phyloP scores from a whole-genome alignment of 768 basidiomycete genomes.

The Pisolithus marmoratus region DNA sequence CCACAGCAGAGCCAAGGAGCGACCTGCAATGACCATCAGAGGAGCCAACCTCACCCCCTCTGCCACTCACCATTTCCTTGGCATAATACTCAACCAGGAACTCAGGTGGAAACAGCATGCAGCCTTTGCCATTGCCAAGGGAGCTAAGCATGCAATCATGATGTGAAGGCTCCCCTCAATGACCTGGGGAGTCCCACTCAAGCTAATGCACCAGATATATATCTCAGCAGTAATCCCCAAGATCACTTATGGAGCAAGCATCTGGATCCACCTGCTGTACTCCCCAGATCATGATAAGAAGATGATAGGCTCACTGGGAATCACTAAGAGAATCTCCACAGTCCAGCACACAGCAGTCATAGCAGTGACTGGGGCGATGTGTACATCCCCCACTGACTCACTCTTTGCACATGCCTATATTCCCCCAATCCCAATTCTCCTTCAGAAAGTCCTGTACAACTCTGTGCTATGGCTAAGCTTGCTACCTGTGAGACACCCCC shows the following conservation, averaged over 20 bases:
- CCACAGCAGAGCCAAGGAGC: neutral
- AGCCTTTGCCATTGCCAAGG: neutral
- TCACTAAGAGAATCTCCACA: neutral
- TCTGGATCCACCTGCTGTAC: neutral
- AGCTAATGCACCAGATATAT: too few species aligned
- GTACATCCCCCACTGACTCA: too few species aligned
- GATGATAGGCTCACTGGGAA: neutral
- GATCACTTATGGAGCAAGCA: too few species aligned
- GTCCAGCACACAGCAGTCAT: neutral
- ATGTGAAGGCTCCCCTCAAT: neutral
- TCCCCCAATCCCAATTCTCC: neutral
- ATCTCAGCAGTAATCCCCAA: neutral
- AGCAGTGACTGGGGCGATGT: neutral
- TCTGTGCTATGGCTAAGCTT: too few species aligned
- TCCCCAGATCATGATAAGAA: neutral
- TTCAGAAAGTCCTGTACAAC: neutral
- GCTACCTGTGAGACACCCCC: too few species aligned
- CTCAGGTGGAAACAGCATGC: neutral
- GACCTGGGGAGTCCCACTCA: too few species aligned
- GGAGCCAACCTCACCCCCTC: neutral
- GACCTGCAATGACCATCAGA: neutral
- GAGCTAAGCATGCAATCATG: neutral
- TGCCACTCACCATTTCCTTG: neutral
- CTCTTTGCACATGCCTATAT: neutral
- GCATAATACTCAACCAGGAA: slow-evolving; percentile 4